Evolutionary conservation across 441 rosid genomes (phyloP).

Genomic region (Lepidium campestre): DNA sequence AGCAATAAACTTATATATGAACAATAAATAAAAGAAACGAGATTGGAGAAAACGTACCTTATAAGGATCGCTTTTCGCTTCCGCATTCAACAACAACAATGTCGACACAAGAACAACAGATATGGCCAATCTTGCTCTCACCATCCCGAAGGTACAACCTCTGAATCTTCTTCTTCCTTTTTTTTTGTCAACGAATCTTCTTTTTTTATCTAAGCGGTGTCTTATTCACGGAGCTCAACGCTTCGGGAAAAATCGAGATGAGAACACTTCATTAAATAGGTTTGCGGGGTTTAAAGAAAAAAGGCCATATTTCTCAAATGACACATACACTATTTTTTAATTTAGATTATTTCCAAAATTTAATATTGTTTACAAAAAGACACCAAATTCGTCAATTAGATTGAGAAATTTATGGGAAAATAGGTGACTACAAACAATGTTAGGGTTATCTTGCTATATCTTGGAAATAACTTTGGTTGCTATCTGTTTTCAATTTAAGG

Average conservation of each 20-base stretch:
- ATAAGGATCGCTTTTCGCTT: constrained; percentile 72
- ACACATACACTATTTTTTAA: background rate
- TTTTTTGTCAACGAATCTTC: background rate
- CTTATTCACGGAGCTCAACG: constrained; percentile 1
- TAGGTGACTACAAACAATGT: background rate
- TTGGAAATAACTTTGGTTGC: constrained; percentile 27
- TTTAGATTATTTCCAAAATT: background rate
- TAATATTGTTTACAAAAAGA: background rate
- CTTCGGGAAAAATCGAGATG: background rate
- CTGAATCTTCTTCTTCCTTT: background rate
- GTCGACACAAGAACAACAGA: constrained; percentile 30
- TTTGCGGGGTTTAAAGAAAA: constrained; percentile 26
- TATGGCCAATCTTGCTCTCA: constrained; percentile 28
- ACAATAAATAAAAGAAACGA: background rate
- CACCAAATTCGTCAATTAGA: background rate
- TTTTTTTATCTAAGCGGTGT: background rate
- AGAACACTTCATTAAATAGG: constrained; percentile 20
- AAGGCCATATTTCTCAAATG: background rate
- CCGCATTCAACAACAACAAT: constrained; percentile 27
- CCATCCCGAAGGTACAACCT: background rate
- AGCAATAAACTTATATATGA: background rate
- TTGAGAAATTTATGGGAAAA: background rate
- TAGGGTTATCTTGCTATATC: background rate
- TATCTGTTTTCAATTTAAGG: constrained; percentile 29
- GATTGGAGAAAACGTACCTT: constrained; percentile 38